Evolutionary conservation across 2,329 filamentous ascomycete species (phyloP).

Genomic region (Diaporthe aspalathi): DNA sequence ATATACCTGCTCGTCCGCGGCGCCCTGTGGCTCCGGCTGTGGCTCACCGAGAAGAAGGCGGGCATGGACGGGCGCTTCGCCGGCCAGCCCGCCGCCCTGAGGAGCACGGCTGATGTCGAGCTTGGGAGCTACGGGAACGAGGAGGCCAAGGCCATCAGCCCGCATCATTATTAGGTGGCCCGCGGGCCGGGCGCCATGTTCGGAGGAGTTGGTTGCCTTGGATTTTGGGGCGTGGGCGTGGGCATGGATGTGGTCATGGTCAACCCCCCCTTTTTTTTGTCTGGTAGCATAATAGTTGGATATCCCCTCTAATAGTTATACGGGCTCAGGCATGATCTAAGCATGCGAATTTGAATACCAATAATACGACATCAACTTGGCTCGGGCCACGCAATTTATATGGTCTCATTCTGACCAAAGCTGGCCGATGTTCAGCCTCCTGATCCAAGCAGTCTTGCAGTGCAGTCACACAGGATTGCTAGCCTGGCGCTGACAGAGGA

Average conservation of each 20-base stretch:
- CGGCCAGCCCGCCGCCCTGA: conserved; percentile 38
- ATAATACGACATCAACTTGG: background rate
- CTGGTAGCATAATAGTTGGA: conserved; percentile 7
- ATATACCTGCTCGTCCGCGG: conserved; percentile 65
- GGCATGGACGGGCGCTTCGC: conserved; percentile 57
- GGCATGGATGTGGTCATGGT: background rate
- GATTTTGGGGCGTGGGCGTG: no score
- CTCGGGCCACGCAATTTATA: background rate
- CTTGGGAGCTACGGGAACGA: conserved; percentile 24
- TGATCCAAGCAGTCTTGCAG: background rate
- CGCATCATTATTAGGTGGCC: conserved; percentile 20
- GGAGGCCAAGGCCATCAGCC: background rate
- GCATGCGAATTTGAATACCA: background rate
- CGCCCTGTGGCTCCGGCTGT: conserved; percentile 62
- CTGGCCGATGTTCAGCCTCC: background rate
- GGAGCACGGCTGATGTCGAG: conserved; percentile 35
- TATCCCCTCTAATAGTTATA: conserved; percentile 30
- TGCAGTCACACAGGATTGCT: no score
- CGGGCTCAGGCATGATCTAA: conserved; percentile 1
- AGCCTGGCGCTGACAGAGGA: background rate
- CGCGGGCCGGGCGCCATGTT: background rate
- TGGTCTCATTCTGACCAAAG: background rate
- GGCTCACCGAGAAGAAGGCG: conserved; percentile 60
- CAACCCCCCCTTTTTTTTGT: background rate
- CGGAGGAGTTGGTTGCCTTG: no score